phyloP scores from a whole-genome alignment of 176 grass and related monocot genomes.

The Themeda triandra region DNA sequence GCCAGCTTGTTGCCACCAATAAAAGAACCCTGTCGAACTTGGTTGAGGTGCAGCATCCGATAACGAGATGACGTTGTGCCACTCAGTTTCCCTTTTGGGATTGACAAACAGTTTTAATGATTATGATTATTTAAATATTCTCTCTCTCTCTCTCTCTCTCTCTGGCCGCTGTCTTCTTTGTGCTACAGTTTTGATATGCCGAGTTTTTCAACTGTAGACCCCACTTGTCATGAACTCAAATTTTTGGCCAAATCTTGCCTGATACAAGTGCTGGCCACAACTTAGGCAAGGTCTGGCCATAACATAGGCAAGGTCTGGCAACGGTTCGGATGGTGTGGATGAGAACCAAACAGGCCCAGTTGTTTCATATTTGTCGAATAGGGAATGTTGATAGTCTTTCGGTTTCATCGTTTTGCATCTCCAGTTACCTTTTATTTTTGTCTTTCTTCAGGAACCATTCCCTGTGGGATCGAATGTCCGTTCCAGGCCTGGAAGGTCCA shows the following conservation, averaged over 20 bases:
- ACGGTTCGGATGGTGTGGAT: not conserved
- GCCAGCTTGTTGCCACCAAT: too few species aligned
- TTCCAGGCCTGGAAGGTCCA: slow-evolving; percentile 66
- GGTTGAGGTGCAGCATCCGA: too few species aligned
- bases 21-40: too few species aligned
- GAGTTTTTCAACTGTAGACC: not conserved
- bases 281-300: not conserved
- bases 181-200: not conserved
- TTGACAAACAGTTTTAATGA: not conserved
- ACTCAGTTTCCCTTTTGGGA: not conserved
- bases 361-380: not conserved
- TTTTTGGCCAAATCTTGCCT: not conserved
- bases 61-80: too few species aligned
- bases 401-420: not conserved
- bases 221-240: not conserved
- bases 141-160: too few species aligned
- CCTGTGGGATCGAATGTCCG: slow-evolving; percentile 75
- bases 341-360: not conserved
- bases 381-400: not conserved
- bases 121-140: too few species aligned
- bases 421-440: not conserved
- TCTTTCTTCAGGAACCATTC: slow-evolving; percentile 70
- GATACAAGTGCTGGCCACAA: not conserved
- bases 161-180: not conserved
- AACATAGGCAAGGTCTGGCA: not conserved